phyloP scores from a whole-genome alignment of 306 rosid species.

The Corylus heterophylla region DNA sequence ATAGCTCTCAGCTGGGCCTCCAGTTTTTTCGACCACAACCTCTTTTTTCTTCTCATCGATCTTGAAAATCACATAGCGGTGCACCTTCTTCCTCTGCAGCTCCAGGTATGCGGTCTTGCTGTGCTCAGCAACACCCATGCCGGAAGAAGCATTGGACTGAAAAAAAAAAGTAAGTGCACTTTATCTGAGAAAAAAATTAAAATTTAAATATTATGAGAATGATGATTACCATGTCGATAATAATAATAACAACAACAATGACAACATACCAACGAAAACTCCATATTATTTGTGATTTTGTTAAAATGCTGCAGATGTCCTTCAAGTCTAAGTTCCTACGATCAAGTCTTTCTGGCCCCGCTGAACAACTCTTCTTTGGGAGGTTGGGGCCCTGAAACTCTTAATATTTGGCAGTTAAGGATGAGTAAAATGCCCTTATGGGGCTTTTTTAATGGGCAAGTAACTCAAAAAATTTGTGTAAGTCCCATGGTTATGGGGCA shows the following conservation, averaged over 20 bases:
- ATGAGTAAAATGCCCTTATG: neutral
- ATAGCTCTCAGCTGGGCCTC: constrained; percentile 74
- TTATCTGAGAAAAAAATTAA: neutral
- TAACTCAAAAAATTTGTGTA: neutral
- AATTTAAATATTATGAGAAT: neutral
- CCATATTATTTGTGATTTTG: neutral
- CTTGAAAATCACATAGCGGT: constrained; percentile 75
- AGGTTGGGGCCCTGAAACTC: neutral
- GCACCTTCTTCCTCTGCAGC: constrained; percentile 78
- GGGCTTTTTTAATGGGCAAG: neutral
- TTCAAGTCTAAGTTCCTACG: neutral
- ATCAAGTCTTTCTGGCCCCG: neutral
- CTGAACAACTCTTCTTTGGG: neutral
- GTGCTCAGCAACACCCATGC: constrained; percentile 75
- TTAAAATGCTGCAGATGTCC: neutral
- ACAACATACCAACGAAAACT: neutral
- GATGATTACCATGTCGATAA: neutral
- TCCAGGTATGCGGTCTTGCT: constrained; percentile 60
- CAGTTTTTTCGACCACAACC: constrained; percentile 81
- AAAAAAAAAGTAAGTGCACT: constrained; percentile 23
- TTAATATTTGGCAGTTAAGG: neutral
- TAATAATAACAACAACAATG: neutral
- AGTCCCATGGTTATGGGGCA: neutral
- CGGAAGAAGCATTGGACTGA: constrained; percentile 71
- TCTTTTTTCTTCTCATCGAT: constrained; percentile 81